These are phyloP conservation scores for Citrus sinensis DNA, from an alignment of 345 rosid species.

Conservation along the genomic window DVS_A1.0 CM039165.1:37790501-37791000, in stretches of 20 bases:
- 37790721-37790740: no score
- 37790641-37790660: conserved; percentile 31
- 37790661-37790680: neutral
- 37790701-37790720: neutral
- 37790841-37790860: no score
- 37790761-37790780: no score
- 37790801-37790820: neutral
- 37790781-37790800: neutral
- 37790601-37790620: conserved; percentile 35
- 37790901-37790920: no score
- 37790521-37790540: conserved; percentile 37
- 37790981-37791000: no score
- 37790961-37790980: no score
- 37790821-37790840: no score
- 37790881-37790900: no score
- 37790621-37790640: conserved; percentile 20
- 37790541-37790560: conserved; percentile 36
- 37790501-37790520: conserved; percentile 35
- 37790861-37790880: no score
- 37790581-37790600: conserved; percentile 66
- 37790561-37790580: conserved; percentile 70
- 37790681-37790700: no score
- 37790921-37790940: no score
- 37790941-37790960: no score
- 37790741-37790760: neutral